A percentile compares a stretch with the other conserved stretches of the same genome.
phyloP scores from a whole-genome alignment of 2,329 filamentous ascomycete genomes.

The Exophiala phaeomuriformis region DNA sequence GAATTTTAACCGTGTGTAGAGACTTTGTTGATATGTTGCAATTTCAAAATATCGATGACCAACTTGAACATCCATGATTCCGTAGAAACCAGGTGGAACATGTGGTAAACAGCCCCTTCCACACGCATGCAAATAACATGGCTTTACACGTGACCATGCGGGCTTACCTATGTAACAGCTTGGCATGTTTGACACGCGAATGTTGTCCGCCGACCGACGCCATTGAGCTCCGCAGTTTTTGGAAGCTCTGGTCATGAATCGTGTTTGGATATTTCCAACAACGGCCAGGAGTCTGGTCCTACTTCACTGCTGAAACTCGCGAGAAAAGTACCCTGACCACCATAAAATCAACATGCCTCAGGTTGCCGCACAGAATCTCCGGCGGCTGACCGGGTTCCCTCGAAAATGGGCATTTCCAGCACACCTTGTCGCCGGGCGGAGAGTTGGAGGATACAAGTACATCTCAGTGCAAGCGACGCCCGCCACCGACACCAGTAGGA shows the following conservation, averaged over 20 bases:
- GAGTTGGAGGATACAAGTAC: constrained; percentile 31
- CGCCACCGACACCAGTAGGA: constrained; percentile 32
- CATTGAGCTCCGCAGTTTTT: background rate
- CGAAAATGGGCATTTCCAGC: constrained; percentile 26
- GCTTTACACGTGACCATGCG: background rate
- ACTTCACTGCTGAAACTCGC: background rate
- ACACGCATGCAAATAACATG: too few species aligned
- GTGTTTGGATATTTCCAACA: background rate
- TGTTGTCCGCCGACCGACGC: background rate
- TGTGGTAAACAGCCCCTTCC: too few species aligned
- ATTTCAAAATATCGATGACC: too few species aligned
- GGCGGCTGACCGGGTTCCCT: constrained; percentile 15
- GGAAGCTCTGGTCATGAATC: constrained; percentile 28
- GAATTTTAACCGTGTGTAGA: too few species aligned
- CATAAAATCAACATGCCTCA: constrained; percentile 20
- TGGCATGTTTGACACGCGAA: background rate
- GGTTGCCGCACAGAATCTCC: constrained; percentile 19
- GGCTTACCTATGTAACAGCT: background rate
- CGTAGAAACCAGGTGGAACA: too few species aligned
- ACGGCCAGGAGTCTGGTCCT: too few species aligned
- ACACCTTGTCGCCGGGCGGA: constrained; percentile 23
- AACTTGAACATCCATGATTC: too few species aligned
- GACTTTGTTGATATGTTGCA: too few species aligned
- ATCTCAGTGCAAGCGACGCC: constrained; percentile 41
- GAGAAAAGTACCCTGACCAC: background rate